Conservation (phyloP, 805 yeast species). For the Schizosaccharomyces japonicus region DNA sequence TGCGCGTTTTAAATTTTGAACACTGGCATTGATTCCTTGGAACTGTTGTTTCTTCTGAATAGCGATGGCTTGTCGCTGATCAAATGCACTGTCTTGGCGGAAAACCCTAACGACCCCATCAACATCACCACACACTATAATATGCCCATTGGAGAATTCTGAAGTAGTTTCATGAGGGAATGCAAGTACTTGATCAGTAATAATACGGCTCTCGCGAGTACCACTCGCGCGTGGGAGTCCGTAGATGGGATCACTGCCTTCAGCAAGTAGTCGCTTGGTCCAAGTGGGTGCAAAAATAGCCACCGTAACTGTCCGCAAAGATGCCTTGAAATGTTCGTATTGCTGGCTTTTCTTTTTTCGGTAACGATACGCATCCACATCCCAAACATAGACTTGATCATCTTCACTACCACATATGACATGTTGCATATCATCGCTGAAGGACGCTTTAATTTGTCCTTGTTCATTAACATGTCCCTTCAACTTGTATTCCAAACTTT, state of each 20-base stretch:
- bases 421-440: slow-evolving; percentile 31
- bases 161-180: slow-evolving; percentile 1
- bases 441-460: slow-evolving; percentile 45
- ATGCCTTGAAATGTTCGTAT: slow-evolving; percentile 29
- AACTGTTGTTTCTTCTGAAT: no score
- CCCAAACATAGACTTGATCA: slow-evolving; percentile 71
- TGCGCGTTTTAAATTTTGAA: no score
- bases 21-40: no score
- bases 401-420: slow-evolving; percentile 70
- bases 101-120: slow-evolving; percentile 52
- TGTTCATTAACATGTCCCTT: slow-evolving; percentile 51
- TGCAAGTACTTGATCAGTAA: background rate
- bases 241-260: slow-evolving; percentile 59
- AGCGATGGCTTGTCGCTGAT: background rate
- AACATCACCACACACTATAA: slow-evolving; percentile 57
- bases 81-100: slow-evolving; percentile 46
- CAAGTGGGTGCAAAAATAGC: slow-evolving; percentile 56
- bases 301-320: slow-evolving; percentile 45
- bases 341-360: slow-evolving; percentile 11
- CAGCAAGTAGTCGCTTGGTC: slow-evolving; percentile 38
- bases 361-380: slow-evolving; percentile 14
- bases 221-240: slow-evolving; percentile 23
- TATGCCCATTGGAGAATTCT: slow-evolving; percentile 16
- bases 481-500: slow-evolving; percentile 37
- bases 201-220: slow-evolving; percentile 6